These are phyloP conservation scores for Medicago lupulina DNA, from an alignment of 306 rosid species.

Conservation along the genomic window DNA sequence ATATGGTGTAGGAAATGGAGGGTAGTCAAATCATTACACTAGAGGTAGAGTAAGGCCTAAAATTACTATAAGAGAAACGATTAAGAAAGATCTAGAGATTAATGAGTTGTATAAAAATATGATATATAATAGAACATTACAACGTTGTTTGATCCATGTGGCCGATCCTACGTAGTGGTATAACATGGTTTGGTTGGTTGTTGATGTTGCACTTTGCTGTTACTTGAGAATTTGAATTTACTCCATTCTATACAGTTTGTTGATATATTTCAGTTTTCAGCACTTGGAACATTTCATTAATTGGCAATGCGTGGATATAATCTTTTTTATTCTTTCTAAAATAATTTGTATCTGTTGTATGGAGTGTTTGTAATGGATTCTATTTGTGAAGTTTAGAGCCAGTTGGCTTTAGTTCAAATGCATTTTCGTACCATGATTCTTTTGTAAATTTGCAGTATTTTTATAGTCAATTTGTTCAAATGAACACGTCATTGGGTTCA, in stretches of 20 bases:
- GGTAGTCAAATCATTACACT: too few species aligned
- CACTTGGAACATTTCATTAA: background rate
- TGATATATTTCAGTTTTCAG: constrained; percentile 21
- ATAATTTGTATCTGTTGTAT: background rate
- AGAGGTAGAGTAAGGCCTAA: too few species aligned
- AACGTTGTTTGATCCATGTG: too few species aligned
- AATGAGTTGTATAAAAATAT: too few species aligned
- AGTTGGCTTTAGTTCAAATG: constrained; percentile 20
- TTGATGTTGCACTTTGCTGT: background rate
- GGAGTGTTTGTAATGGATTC: constrained; percentile 9
- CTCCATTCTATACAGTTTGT: background rate
- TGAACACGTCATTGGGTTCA: constrained; percentile 47
- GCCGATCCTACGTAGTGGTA: too few species aligned
- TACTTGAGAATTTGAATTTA: constrained; percentile 13
- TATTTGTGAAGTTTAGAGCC: constrained; percentile 6
- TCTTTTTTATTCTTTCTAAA: background rate
- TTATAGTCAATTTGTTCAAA: constrained; percentile 44
- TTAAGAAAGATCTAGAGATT: too few species aligned
- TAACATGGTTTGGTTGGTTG: background rate
- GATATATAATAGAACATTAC: too few species aligned
- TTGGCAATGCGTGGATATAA: constrained; percentile 4
- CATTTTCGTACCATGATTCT: constrained; percentile 26
- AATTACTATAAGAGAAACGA: too few species aligned
- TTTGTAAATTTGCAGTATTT: constrained; percentile 37
- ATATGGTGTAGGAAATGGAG: background rate